Evolutionary conservation across 495 filamentous ascomycete genomes (phyloP).

Genomic region (Neohortaea acidophila): DNA sequence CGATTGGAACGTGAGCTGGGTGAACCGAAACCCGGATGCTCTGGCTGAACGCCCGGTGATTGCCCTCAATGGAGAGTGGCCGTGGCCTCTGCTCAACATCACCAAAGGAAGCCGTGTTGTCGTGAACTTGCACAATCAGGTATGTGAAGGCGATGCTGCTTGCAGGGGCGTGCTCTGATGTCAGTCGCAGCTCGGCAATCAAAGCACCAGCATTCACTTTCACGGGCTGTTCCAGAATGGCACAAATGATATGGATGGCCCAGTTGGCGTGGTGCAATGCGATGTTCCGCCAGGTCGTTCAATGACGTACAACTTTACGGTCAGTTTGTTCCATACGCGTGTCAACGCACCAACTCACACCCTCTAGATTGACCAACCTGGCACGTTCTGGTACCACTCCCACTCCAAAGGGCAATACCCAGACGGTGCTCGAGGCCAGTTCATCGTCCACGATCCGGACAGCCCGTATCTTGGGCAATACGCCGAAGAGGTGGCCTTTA

Average conservation of each 20-base stretch:
- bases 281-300: conserved; percentile 44
- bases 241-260: conserved; percentile 61
- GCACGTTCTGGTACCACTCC: conserved; percentile 76
- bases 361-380: conserved; percentile 44
- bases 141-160: background rate
- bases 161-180: background rate
- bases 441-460: conserved; percentile 55
- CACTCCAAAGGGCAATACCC: conserved; percentile 54
- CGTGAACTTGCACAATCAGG: conserved; percentile 53
- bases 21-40: conserved; percentile 66
- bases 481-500: conserved; percentile 47
- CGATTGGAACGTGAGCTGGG: conserved; percentile 70
- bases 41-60: conserved; percentile 50
- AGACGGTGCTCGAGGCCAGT: conserved; percentile 55
- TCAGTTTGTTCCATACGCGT: conserved; percentile 23
- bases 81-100: conserved; percentile 51
- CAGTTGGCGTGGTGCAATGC: conserved; percentile 54
- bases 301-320: conserved; percentile 65
- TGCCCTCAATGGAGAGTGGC: conserved; percentile 73
- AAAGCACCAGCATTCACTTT: conserved; percentile 58
- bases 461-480: conserved; percentile 46
- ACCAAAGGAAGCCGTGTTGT: conserved; percentile 56
- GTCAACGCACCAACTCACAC: background rate
- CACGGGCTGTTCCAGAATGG: conserved; percentile 64
- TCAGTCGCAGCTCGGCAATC: conserved; percentile 39